Percentiles rank a stretch among this genome's conserved stretches.
Evolutionary conservation across 2,329 filamentous ascomycete genomes (phyloP).

Genomic region (Aspergillus tubingensis): DNA sequence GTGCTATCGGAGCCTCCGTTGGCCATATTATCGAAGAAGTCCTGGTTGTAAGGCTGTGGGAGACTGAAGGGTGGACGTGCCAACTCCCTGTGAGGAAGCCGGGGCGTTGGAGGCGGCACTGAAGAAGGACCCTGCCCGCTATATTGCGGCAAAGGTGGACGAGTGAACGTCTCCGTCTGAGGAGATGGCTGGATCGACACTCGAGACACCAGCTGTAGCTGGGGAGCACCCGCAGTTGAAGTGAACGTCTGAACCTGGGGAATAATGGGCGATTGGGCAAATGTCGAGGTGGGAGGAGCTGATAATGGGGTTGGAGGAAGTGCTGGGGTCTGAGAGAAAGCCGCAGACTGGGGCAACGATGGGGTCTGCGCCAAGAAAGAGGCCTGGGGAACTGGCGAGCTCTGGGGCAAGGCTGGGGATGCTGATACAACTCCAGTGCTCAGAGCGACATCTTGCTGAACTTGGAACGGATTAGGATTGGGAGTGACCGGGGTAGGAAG

Average conservation of each 20-base stretch:
- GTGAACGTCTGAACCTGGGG: background rate
- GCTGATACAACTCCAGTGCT: background rate
- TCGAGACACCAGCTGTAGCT: background rate
- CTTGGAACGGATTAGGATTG: background rate
- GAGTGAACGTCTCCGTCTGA: background rate
- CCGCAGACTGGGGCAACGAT: too few relatives aligned
- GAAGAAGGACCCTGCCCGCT: background rate
- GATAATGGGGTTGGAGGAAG: too few relatives aligned
- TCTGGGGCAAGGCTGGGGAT: too few relatives aligned
- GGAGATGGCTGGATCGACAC: background rate
- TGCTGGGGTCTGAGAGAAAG: too few relatives aligned
- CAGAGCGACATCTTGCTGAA: background rate
- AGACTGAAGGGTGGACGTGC: background rate
- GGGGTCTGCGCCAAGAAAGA: too few relatives aligned
- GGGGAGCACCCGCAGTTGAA: background rate
- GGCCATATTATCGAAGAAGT: background rate
- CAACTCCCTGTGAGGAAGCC: background rate
- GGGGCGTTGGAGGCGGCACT: background rate
- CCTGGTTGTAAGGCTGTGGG: background rate
- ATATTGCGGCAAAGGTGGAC: background rate
- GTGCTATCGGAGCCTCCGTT: background rate
- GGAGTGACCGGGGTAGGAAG: background rate
- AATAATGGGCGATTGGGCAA: background rate
- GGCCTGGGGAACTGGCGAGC: too few relatives aligned
- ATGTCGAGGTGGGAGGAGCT: too few relatives aligned